Percentiles rank a stretch among this genome's conserved stretches.
Conservation (phyloP, 768 basidiomycete species). For the Multifurca ochricompacta region DNA sequence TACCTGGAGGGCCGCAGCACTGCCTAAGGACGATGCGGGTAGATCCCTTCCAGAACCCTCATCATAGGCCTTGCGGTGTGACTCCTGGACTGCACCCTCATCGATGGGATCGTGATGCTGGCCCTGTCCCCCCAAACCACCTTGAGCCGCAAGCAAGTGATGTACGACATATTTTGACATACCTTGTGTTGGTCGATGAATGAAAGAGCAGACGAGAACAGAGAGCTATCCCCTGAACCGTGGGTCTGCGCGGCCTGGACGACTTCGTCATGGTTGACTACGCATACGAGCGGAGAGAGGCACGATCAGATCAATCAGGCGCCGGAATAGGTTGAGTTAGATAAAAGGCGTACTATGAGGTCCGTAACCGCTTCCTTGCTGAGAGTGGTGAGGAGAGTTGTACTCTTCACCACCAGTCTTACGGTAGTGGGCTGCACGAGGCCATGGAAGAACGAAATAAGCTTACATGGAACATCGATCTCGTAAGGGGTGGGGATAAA, state of each 20-base stretch:
- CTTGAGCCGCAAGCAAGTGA: not conserved
- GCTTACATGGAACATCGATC: not conserved
- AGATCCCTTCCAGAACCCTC: slow-evolving; percentile 43
- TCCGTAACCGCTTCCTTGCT: slow-evolving; percentile 5
- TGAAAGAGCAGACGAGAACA: slow-evolving; percentile 49
- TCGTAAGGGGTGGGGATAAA: not conserved
- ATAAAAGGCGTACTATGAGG: slow-evolving; percentile 21
- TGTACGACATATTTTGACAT: slow-evolving; percentile 3
- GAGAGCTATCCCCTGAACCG: slow-evolving; percentile 47
- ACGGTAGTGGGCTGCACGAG: slow-evolving; percentile 6
- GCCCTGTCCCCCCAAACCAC: slow-evolving; percentile 28
- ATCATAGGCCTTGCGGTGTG: slow-evolving; percentile 57
- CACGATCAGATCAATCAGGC: slow-evolving; percentile 8
- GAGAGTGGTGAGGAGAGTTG: slow-evolving; percentile 46
- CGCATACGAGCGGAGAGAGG: not conserved
- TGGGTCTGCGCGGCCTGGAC: slow-evolving; percentile 46
- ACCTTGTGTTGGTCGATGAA: slow-evolving; percentile 50
- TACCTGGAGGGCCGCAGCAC: slow-evolving; percentile 73
- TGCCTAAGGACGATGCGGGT: slow-evolving; percentile 56
- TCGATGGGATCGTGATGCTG: slow-evolving; percentile 55
- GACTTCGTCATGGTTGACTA: slow-evolving; percentile 62
- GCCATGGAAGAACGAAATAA: slow-evolving; percentile 10
- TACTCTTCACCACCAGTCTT: slow-evolving; percentile 62
- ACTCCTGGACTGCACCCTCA: slow-evolving; percentile 51
- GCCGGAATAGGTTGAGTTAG: not conserved